Evolutionary conservation across 345 rosid genomes (phyloP), one percentile per base, ranked within the genome.

Genomic region (Anacardium occidentale): DNA sequence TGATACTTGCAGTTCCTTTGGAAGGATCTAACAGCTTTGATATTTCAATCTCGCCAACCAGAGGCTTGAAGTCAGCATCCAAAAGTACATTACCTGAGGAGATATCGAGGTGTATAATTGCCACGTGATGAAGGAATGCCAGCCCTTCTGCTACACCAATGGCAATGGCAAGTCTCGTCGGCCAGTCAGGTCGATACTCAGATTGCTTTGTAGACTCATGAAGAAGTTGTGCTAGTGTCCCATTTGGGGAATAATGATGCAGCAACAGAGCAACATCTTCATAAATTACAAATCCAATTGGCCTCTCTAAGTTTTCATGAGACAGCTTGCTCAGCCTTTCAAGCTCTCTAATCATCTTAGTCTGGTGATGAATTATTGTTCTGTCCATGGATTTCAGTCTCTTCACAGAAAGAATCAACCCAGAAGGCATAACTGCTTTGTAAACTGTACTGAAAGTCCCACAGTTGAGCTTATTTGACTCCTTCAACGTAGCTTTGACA

Each of bases 371-470:
- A 65, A 90, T 76, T 69, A 94, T 85, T 29, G 98, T 85, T 68
- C 91, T 80, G 75, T 94, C 98, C 89, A 94, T 86, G 21, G 97
- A 90, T 82, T 87, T 92, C 72, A 94, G 87, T 65, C 85, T 90
- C 88, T 89, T 89, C 64, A 89, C 98, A 0, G 96, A 84, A 26
- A 95, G 57, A 65, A 87, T 42, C 88, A 92, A 79, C 74, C 99
- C 99, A 1, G 98, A 95, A 74, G 99, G 99, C 99, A 95, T 95
- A 18, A 80, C 77, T 14, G 98, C 98, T 76, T 90, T 89, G 85
- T 89, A 95, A 75, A 92, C 85, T 4, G 92, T 73, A 79, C 99
- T 95, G 82, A 95, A 95, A 21, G 98, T 95, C 62, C 99, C 98
- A 1, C 76, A 85, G 75, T 83, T 88, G 79, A 90, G 80, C 79